phyloP scores from a whole-genome alignment of 257 asterid species.

The Eucommia ulmoides region DNA sequence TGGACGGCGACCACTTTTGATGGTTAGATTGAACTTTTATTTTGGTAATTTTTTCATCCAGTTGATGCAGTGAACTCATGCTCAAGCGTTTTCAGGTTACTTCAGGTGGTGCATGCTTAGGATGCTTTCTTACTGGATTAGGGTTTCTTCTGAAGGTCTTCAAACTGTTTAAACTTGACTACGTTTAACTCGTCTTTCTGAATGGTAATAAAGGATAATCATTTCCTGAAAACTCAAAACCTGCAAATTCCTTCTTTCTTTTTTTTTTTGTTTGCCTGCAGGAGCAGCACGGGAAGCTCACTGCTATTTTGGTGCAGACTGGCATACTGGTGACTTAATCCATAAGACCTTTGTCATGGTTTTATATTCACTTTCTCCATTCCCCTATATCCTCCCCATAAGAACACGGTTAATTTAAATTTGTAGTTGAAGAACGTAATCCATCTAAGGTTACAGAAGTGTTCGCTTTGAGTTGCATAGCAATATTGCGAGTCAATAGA shows the following conservation, averaged over 20 bases:
- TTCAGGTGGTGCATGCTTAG: conserved; percentile 24
- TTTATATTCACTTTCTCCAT: too few relatives aligned
- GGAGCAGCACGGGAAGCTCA: conserved; percentile 4
- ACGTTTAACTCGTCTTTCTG: not conserved
- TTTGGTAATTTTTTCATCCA: too few relatives aligned
- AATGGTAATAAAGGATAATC: not conserved
- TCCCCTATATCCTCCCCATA: too few relatives aligned
- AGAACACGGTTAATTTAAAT: not conserved
- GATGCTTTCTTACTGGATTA: conserved; percentile 16
- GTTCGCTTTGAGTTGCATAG: too few relatives aligned
- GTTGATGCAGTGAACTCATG: too few relatives aligned
- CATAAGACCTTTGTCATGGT: too few relatives aligned
- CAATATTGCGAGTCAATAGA: too few relatives aligned
- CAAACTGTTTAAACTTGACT: not conserved
- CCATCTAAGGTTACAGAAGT: too few relatives aligned
- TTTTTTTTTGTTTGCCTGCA: too few relatives aligned
- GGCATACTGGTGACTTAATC: conserved; percentile 11
- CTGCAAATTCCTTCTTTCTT: not conserved
- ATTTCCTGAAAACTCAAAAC: not conserved
- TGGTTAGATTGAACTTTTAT: too few relatives aligned
- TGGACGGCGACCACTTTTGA: not conserved
- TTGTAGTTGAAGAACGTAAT: not conserved
- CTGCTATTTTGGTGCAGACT: conserved; percentile 4
- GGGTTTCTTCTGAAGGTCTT: conserved; percentile 23
- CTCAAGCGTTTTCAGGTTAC: conserved; percentile 14